phyloP scores from a whole-genome alignment of 768 basidiomycete genomes.

The Rhodotorula babjevae region DNA sequence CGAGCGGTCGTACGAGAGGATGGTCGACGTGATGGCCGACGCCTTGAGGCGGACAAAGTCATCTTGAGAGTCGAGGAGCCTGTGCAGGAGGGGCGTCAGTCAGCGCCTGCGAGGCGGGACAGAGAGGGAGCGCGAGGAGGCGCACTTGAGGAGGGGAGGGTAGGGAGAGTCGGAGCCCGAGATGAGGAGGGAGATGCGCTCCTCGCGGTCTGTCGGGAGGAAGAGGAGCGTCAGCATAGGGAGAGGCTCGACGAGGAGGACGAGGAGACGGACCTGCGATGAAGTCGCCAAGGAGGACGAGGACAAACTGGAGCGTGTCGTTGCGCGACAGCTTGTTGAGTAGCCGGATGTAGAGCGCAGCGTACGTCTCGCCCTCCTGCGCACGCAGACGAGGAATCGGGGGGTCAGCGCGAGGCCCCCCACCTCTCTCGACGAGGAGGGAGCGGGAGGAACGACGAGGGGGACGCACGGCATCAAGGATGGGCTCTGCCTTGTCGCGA shows the following conservation, averaged over 20 bases:
- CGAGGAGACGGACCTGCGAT: slow-evolving; percentile 58
- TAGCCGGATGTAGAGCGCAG: slow-evolving; percentile 79
- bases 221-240: neutral
- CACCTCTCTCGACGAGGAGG: neutral
- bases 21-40: slow-evolving; percentile 77
- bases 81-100: slow-evolving; percentile 44
- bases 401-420: neutral
- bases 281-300: slow-evolving; percentile 83
- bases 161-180: slow-evolving; percentile 76
- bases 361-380: slow-evolving; percentile 77
- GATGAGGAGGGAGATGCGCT: slow-evolving; percentile 69
- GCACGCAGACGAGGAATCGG: neutral
- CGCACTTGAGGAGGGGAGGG: slow-evolving; percentile 67
- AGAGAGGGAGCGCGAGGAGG: neutral
- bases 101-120: slow-evolving; percentile 26
- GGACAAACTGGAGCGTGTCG: slow-evolving; percentile 80
- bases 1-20: slow-evolving; percentile 59
- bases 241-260: neutral
- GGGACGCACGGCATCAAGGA: slow-evolving; percentile 39
- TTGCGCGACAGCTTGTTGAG: slow-evolving; percentile 78
- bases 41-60: slow-evolving; percentile 93
- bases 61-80: slow-evolving; percentile 76
- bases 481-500: slow-evolving; percentile 49
- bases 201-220: slow-evolving; percentile 67
- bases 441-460: neutral